Evolutionary conservation across 1,139 yeast species (phyloP), one percentile per base, ranked within the genome.

Genomic region (Yamadazyma siamensis): DNA sequence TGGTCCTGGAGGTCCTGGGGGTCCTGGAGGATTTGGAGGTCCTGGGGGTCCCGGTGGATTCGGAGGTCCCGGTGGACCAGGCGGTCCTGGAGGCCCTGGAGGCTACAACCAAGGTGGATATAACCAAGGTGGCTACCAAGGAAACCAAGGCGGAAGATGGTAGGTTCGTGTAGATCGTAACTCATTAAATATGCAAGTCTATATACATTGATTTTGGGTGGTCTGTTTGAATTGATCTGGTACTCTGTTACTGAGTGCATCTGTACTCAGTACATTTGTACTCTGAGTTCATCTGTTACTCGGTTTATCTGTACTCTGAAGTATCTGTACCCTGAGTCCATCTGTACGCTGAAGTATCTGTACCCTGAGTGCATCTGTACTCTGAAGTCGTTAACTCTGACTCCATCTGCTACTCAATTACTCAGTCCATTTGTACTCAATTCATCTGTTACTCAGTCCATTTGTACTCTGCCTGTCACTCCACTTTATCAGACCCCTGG

Each of bases 401-500:
- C n/a, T n/a, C n/a, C n/a, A n/a, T n/a, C n/a, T n/a, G n/a, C n/a
- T n/a, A n/a, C n/a, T n/a, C n/a, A n/a, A n/a, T n/a, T n/a, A n/a
- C n/a, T n/a, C n/a, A n/a, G n/a, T n/a, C n/a, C n/a, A n/a, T n/a
- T n/a, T n/a, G n/a, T n/a, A n/a, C n/a, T n/a, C n/a, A n/a, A n/a
- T n/a, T n/a, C n/a, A n/a, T n/a, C n/a, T n/a, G n/a, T n/a, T n/a
- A n/a, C n/a, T n/a, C n/a, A n/a, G n/a, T n/a, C n/a, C n/a, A n/a
- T n/a, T n/a, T n/a, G n/a, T n/a, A n/a, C n/a, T n/a, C 20, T 15
- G 8, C 21, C 27, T 12, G 4, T 34, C 32, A 56, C 17, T 57
- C 61, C 3, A 57, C 53, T 30, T 47, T 52, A 11, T 54, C 61
- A 1, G 59, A 51, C n/a, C 52, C 53, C 21, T 40, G 47, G 34